A percentile compares a stretch with the other conserved stretches of the same genome.
These are phyloP conservation scores for Fraxinus latifolia DNA, from an alignment of 305 asterid species.

Conservation along the genomic window DNA sequence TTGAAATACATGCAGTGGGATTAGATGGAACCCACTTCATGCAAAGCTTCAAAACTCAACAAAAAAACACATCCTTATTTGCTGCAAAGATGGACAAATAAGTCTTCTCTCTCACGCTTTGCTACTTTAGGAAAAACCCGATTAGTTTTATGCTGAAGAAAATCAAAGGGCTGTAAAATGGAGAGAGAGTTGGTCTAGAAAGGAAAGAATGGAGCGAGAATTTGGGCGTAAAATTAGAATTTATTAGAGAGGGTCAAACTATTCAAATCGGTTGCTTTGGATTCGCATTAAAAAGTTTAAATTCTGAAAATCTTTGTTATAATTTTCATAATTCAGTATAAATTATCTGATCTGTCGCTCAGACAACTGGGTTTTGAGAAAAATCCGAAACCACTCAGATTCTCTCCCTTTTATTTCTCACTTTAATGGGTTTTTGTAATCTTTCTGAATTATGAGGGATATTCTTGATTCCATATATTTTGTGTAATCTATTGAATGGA, in stretches of 20 bases:
- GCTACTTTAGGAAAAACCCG: conserved; percentile 29
- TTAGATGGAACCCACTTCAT: conserved; percentile 24
- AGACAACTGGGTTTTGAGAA: conserved; percentile 45
- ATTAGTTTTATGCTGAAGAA: conserved; percentile 13
- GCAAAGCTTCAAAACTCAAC: conserved; percentile 8
- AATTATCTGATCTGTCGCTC: conserved; percentile 51
- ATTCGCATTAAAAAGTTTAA: conserved; percentile 36
- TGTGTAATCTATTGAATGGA: conserved; percentile 40
- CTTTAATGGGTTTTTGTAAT: conserved; percentile 20
- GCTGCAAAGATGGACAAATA: conserved; percentile 38
- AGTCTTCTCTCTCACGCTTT: conserved; percentile 30
- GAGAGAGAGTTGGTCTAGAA: conserved; percentile 37
- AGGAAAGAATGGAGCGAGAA: conserved; percentile 49
- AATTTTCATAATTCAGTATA: conserved; percentile 18
- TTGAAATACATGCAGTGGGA: conserved; percentile 20
- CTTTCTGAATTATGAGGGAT: conserved; percentile 35
- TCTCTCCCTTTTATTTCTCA: conserved; percentile 20
- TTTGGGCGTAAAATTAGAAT: conserved; percentile 45
- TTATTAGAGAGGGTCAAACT: conserved; percentile 25
- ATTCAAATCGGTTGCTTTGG: conserved; percentile 39
- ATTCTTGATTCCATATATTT: conserved; percentile 32
- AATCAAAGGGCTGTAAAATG: not conserved
- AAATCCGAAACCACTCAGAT: conserved; percentile 53
- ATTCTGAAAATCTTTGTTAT: conserved; percentile 19
- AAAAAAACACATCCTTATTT: conserved; percentile 20